These are phyloP conservation scores for Naumovozyma baii DNA, from an alignment of 805 yeast genomes.

Conservation along the genomic window DNA sequence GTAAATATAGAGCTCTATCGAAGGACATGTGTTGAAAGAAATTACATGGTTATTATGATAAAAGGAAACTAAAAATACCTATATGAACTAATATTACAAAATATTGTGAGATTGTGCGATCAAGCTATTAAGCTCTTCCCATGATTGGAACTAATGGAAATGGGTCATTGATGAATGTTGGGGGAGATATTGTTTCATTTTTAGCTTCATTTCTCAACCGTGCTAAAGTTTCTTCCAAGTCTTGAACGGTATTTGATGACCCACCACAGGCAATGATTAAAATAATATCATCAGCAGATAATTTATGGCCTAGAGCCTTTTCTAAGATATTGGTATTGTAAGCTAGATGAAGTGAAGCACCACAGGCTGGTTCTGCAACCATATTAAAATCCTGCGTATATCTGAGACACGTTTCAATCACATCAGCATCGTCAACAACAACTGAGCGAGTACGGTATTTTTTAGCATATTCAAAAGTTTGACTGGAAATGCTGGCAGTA, in stretches of 20 bases:
- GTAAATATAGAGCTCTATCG: too few species aligned
- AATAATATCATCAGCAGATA: constrained; percentile 34
- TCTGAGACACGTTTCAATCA: constrained; percentile 42
- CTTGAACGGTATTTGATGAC: constrained; percentile 30
- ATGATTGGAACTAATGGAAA: background rate
- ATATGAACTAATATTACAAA: background rate
- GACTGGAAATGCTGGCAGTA: constrained; percentile 44
- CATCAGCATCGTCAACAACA: constrained; percentile 45
- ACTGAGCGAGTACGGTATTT: constrained; percentile 35
- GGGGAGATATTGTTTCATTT: background rate
- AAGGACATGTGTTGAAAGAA: too few species aligned
- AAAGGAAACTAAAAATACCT: too few species aligned
- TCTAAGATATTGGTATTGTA: constrained; percentile 26
- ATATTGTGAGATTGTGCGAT: background rate
- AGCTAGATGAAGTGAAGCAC: constrained; percentile 53
- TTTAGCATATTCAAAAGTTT: constrained; percentile 38
- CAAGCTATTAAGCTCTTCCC: background rate
- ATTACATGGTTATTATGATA: too few species aligned
- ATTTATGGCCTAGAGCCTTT: constrained; percentile 7
- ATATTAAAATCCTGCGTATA: constrained; percentile 42
- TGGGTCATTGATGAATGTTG: background rate
- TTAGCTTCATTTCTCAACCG: background rate
- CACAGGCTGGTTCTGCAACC: constrained; percentile 66
- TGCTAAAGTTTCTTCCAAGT: constrained; percentile 13
- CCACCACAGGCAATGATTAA: constrained; percentile 56